phyloP scores from a whole-genome alignment of 2,329 filamentous ascomycete genomes.

The Nemania abortiva region DNA sequence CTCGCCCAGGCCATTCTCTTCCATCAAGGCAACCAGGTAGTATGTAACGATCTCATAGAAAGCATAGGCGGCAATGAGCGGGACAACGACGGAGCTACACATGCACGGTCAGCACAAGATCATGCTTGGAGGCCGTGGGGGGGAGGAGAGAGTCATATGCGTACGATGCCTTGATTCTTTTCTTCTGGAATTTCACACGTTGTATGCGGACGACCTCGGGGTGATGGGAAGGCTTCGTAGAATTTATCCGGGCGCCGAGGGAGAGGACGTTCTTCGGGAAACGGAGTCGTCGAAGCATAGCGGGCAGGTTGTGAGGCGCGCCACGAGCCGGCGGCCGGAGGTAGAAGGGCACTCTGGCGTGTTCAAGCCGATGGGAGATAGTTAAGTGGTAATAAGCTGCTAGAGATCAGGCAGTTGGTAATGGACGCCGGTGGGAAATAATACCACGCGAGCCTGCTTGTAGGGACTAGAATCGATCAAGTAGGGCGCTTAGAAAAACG shows the following conservation, averaged over 20 bases:
- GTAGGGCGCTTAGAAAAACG: too few species aligned
- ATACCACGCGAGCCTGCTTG: too few species aligned
- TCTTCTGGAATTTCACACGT: slow-evolving; percentile 47
- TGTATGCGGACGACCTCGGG: slow-evolving; percentile 47
- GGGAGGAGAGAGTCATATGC: slow-evolving; percentile 7
- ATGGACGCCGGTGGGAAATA: too few species aligned
- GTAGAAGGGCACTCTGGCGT: slow-evolving; percentile 13
- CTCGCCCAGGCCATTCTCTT: slow-evolving; percentile 57
- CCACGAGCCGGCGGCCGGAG: slow-evolving; percentile 47
- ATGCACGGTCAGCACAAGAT: slow-evolving; percentile 3
- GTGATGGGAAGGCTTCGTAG: slow-evolving; percentile 31
- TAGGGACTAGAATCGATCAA: too few species aligned
- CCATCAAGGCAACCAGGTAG: slow-evolving; percentile 57
- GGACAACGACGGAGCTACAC: slow-evolving; percentile 47
- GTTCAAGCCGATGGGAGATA: neutral
- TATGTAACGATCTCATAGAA: slow-evolving; percentile 59
- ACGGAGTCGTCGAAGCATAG: slow-evolving; percentile 50
- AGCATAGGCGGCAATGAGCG: slow-evolving; percentile 51
- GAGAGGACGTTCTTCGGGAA: slow-evolving; percentile 42
- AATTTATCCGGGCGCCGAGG: slow-evolving; percentile 38
- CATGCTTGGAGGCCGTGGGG: neutral
- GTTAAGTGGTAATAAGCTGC: neutral
- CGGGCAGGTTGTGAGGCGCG: slow-evolving; percentile 41
- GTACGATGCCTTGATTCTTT: slow-evolving; percentile 46
- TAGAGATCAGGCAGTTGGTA: too few species aligned